Conservation (phyloP, 2,329 filamentous ascomycete species). For the Ophiocordyceps camponoti-saundersi region DNA sequence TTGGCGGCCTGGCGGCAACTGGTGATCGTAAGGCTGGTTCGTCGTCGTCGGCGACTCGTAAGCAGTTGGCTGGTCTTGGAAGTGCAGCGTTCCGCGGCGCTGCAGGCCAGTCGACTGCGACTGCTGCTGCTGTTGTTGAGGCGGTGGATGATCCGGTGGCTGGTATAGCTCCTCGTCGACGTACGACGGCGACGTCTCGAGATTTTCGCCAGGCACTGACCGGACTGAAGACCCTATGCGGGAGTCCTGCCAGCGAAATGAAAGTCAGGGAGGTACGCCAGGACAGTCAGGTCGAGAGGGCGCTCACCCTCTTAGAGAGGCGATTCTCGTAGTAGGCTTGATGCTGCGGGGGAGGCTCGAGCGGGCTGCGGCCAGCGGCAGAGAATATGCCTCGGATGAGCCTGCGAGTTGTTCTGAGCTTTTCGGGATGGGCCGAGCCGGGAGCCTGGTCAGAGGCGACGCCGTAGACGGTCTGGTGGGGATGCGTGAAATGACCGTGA, state of each 20-base stretch:
- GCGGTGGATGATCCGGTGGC: conserved; percentile 9
- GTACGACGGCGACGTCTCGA: conserved; percentile 21
- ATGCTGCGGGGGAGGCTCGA: conserved; percentile 9
- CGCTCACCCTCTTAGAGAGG: conserved; percentile 40
- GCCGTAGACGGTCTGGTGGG: background rate
- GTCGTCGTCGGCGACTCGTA: conserved; percentile 13
- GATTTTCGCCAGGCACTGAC: conserved; percentile 24
- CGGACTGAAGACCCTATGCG: conserved; percentile 25
- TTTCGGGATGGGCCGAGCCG: background rate
- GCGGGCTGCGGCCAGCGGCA: conserved; percentile 14
- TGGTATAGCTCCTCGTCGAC: conserved; percentile 25
- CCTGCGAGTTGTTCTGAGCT: conserved; percentile 22
- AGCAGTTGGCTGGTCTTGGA: conserved; percentile 17
- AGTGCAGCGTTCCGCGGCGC: conserved; percentile 7
- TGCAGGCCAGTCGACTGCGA: conserved; percentile 6
- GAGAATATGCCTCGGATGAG: conserved; percentile 39
- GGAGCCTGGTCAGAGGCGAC: conserved; percentile 6
- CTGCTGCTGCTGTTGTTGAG: conserved; percentile 18
- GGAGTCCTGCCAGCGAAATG: conserved; percentile 22
- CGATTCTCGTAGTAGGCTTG: conserved; percentile 31
- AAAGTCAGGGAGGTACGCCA: conserved; percentile 21
- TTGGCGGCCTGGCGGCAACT: conserved; percentile 16
- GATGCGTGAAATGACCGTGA: background rate
- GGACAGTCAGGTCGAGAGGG: conserved; percentile 11
- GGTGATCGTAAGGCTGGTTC: conserved; percentile 9